Conservation (phyloP, 306 rosid genomes). For the Pyrus communis region DNA sequence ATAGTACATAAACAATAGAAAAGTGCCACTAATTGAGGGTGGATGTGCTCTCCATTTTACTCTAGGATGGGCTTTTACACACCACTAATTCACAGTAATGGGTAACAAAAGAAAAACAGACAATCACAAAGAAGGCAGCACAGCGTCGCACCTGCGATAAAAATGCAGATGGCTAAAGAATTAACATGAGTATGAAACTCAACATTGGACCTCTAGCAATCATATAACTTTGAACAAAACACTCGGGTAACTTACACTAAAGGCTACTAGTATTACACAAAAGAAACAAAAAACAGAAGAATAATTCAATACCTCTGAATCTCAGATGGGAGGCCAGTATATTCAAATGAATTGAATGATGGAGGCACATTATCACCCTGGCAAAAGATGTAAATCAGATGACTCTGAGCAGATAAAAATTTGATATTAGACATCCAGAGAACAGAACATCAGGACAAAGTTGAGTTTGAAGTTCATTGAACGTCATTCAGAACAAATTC, state of each 20-base stretch:
- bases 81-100: too few relatives aligned
- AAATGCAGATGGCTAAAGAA: conserved; percentile 71
- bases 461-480: too few relatives aligned
- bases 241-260: conserved; percentile 34
- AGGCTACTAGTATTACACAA: conserved; percentile 24
- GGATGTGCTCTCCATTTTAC: too few relatives aligned
- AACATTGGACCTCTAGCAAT: conserved; percentile 65
- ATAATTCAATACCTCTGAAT: conserved; percentile 74
- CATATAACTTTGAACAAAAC: conserved; percentile 53
- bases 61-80: too few relatives aligned
- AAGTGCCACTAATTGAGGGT: too few relatives aligned
- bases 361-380: conserved; percentile 90
- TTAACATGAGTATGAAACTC: conserved; percentile 74
- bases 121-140: conserved; percentile 71
- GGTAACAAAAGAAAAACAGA: too few relatives aligned
- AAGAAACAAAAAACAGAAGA: background rate
- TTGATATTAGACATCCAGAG: background rate
- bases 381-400: conserved; percentile 2
- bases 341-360: conserved; percentile 63
- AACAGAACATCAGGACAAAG: background rate
- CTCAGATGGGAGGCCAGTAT: conserved; percentile 79
- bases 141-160: conserved; percentile 99
- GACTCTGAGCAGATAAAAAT: background rate
- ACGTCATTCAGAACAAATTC: too few relatives aligned
- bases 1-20: too few relatives aligned